Evolutionary conservation across 202 grass and related monocot genomes (phyloP).

Genomic region (Digitaria exilis): DNA sequence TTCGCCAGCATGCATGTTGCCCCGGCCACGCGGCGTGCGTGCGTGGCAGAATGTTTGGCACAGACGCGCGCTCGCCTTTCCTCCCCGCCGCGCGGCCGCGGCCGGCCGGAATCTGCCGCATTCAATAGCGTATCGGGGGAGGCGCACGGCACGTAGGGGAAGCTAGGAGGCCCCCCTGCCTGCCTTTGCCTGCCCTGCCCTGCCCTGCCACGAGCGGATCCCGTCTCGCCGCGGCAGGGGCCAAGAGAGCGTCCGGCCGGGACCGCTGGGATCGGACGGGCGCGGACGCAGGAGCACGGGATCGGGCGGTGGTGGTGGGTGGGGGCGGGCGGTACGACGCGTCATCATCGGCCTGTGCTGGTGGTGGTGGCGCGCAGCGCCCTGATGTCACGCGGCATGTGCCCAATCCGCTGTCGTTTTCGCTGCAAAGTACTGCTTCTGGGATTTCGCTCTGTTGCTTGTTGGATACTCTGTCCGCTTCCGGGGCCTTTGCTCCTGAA

Average conservation of each 20-base stretch:
- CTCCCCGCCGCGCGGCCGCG: neutral
- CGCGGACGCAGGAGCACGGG: neutral
- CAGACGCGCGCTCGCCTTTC: conserved; percentile 20
- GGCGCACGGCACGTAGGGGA: conserved; percentile 3
- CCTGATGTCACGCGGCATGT: conserved; percentile 51
- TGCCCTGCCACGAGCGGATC: neutral
- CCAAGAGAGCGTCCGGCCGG: conserved; percentile 34
- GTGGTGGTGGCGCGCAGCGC: no score
- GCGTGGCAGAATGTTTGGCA: conserved; percentile 2
- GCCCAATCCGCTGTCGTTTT: conserved; percentile 60
- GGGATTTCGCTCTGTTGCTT: conserved; percentile 49
- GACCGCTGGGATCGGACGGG: conserved; percentile 39
- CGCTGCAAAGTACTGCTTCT: conserved; percentile 58
- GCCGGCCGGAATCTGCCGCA: conserved; percentile 36
- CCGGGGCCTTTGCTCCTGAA: neutral
- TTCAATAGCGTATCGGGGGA: conserved; percentile 41
- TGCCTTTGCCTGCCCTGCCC: neutral
- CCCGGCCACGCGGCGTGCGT: neutral
- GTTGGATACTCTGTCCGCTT: conserved; percentile 47
- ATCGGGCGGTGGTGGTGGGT: conserved; percentile 46
- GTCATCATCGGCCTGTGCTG: neutral
- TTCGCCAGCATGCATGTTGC: neutral
- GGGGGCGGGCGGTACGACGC: neutral
- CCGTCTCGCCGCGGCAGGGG: neutral
- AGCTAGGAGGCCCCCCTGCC: neutral